Percentiles rank a stretch among this genome's conserved stretches.
phyloP scores from a whole-genome alignment of 371 early-diverging fungal species.

The Mucor indicus region DNA sequence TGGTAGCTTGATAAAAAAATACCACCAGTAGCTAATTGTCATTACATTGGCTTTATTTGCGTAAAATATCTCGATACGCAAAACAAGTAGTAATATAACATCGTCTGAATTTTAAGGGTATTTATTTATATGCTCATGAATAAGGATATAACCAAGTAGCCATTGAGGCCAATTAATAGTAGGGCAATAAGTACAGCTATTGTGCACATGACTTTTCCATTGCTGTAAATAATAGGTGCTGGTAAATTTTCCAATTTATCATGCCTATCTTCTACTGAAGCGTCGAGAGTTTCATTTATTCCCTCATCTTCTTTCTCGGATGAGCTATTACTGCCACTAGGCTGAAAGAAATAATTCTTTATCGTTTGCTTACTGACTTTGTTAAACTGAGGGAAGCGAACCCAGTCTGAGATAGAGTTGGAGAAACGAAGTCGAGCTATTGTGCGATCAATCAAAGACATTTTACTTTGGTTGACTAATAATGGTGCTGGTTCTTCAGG shows the following conservation, averaged over 20 bases:
- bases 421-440: slow-evolving; percentile 15
- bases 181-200: slow-evolving; percentile 43
- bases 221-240: slow-evolving; percentile 28
- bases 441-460: slow-evolving; percentile 18
- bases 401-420: slow-evolving; percentile 11
- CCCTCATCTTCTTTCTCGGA: neutral
- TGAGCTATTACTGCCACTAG: neutral
- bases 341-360: slow-evolving; percentile 1
- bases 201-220: slow-evolving; percentile 34
- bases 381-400: slow-evolving; percentile 19
- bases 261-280: neutral
- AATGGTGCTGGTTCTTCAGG: neutral
- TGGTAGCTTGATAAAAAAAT: too few species aligned
- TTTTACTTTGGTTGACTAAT: slow-evolving; percentile 5
- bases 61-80: too few species aligned
- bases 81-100: too few species aligned
- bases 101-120: too few species aligned
- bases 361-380: neutral
- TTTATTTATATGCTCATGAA: slow-evolving; percentile 8
- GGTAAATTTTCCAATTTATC: slow-evolving; percentile 16
- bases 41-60: too few species aligned
- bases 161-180: slow-evolving; percentile 56
- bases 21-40: too few species aligned
- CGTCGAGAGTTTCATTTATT: neutral
- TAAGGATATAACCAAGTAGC: slow-evolving; percentile 49